Conservation (phyloP, 139 green algal species). For the Nannochloris sp. region DNA sequence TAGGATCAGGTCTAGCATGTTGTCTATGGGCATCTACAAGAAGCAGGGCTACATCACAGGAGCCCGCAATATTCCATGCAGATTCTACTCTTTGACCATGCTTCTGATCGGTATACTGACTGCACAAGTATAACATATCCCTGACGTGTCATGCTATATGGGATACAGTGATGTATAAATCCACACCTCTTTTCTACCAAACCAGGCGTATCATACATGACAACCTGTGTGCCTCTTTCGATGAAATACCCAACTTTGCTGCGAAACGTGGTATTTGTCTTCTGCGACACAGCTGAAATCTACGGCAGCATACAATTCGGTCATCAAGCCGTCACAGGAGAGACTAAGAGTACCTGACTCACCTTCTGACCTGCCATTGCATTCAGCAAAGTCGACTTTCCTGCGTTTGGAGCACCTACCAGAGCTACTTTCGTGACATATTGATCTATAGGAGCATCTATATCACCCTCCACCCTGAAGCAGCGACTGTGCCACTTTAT, state of each 20-base stretch:
- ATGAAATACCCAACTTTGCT: conserved; percentile 54
- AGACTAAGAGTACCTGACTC: background rate
- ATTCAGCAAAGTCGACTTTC: conserved; percentile 82
- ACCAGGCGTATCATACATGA: conserved; percentile 64
- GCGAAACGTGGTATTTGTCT: conserved; percentile 68
- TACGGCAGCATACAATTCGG: background rate
- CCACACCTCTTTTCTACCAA: conserved; percentile 35
- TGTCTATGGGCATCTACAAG: conserved; percentile 58
- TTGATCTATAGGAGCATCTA: too few relatives aligned
- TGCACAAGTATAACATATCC: background rate
- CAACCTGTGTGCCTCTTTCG: conserved; percentile 26
- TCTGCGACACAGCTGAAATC: conserved; percentile 65
- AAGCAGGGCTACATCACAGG: conserved; percentile 55
- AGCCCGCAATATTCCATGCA: conserved; percentile 43
- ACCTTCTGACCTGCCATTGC: conserved; percentile 48
- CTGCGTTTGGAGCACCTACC: conserved; percentile 72
- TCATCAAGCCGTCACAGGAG: too few relatives aligned
- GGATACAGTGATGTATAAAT: conserved; percentile 1
- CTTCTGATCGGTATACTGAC: conserved; percentile 1
- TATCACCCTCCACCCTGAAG: too few relatives aligned
- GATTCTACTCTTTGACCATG: conserved; percentile 38
- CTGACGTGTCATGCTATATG: background rate
- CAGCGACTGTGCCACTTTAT: too few relatives aligned
- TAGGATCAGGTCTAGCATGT: conserved; percentile 31
- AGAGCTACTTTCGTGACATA: conserved; percentile 42